These are phyloP conservation scores for Decorospora gaudefroyi DNA, from an alignment of 2,329 filamentous ascomycete genomes.

Conservation along the genomic window DNA sequence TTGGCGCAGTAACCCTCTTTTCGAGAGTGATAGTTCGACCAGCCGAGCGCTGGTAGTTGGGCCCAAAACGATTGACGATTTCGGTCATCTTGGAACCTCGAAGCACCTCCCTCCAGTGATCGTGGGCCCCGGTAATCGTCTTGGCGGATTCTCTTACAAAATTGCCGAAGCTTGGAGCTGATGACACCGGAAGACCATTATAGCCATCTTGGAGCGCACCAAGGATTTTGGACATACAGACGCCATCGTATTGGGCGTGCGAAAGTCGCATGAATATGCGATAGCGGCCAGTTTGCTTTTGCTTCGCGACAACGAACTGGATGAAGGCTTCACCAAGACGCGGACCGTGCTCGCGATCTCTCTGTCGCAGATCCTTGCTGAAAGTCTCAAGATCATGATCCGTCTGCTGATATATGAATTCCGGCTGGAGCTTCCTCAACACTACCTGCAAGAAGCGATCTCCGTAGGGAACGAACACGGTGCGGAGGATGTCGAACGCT, in stretches of 20 bases:
- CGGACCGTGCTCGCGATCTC: constrained; percentile 37
- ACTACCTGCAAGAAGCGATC: constrained; percentile 45
- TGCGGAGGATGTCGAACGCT: constrained; percentile 43
- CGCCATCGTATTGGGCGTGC: constrained; percentile 45
- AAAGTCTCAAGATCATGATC: constrained; percentile 39
- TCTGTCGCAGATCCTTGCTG: constrained; percentile 34
- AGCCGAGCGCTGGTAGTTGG: constrained; percentile 40
- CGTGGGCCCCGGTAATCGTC: constrained; percentile 34
- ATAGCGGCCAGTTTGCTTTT: constrained; percentile 35
- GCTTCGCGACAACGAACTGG: constrained; percentile 40
- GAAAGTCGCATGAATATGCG: constrained; percentile 43
- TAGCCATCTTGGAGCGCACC: constrained; percentile 37
- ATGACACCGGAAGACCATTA: constrained; percentile 40
- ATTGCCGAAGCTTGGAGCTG: constrained; percentile 39
- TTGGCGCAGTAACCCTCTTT: constrained; percentile 27
- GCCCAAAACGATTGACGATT: constrained; percentile 40
- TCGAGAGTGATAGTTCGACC: constrained; percentile 38
- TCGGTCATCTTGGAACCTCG: constrained; percentile 43
- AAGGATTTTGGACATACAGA: constrained; percentile 40
- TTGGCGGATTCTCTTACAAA: constrained; percentile 40
- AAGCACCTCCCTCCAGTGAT: constrained; percentile 41
- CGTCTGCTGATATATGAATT: constrained; percentile 39
- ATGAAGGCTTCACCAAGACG: constrained; percentile 40
- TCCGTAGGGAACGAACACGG: constrained; percentile 42
- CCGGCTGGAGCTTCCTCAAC: constrained; percentile 37